These are phyloP conservation scores for Cladosporium sp. DNA, from an alignment of 2,329 filamentous ascomycete genomes.

Conservation along the genomic window DNA sequence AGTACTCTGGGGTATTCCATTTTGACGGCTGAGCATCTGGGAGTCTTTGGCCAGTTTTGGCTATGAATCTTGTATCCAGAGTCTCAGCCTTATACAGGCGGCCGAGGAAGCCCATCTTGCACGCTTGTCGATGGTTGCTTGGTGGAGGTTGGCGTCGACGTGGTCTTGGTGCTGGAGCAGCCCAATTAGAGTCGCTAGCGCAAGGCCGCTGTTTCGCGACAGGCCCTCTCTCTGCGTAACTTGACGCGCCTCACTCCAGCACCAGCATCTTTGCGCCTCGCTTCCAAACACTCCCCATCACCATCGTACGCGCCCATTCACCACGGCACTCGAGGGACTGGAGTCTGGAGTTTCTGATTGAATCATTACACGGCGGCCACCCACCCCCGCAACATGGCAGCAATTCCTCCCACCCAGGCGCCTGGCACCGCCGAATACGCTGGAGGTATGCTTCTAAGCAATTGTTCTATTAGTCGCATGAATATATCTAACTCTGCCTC, in stretches of 20 bases:
- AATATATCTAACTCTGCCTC: background rate
- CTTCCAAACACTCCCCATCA: constrained; percentile 15
- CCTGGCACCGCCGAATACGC: constrained; percentile 44
- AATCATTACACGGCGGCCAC: background rate
- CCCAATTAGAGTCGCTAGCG: constrained; percentile 1
- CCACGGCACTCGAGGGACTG: background rate
- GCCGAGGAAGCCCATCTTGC: constrained; percentile 8
- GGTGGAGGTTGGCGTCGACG: background rate
- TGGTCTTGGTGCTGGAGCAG: background rate
- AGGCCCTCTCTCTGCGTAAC: background rate
- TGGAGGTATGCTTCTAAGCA: constrained; percentile 33
- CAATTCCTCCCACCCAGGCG: constrained; percentile 27
- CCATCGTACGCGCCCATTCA: constrained; percentile 5
- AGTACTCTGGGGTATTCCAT: constrained; percentile 87
- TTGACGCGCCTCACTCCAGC: background rate
- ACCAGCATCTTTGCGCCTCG: constrained; percentile 11
- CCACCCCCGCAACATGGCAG: constrained; percentile 2
- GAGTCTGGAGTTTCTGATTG: constrained; percentile 10
- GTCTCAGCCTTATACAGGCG: constrained; percentile 61
- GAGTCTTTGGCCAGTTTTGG: constrained; percentile 47
- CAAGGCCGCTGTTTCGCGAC: constrained; percentile 7
- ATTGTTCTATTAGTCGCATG: background rate
- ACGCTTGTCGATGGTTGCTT: background rate
- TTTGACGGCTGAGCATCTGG: constrained; percentile 56
- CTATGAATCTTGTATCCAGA: constrained; percentile 68